Base-by-base conservation (phyloP, 1,284 basidiomycete species). In the Phellinidium pouzarii region DNA sequence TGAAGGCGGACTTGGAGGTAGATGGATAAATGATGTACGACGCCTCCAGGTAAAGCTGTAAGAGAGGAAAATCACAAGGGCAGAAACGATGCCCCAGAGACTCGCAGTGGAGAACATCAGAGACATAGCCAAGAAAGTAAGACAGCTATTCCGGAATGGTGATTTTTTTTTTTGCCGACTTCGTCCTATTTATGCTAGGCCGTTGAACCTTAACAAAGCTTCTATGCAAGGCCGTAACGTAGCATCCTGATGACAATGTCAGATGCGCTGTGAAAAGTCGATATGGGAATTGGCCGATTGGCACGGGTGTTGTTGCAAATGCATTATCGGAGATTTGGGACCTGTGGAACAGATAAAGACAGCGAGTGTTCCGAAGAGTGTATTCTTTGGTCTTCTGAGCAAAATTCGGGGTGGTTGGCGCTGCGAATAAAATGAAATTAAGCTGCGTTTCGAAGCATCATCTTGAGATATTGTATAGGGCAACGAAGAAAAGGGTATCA, bases 1-100 rank as follows among this genome's bases (percentile, higher is more conserved):
- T 14, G 61, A 57, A n/a, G 36, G 61, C 1, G 66, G 68, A 25
- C 66, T 64, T 2, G 66, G 67, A 7, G 68, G 66, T 17, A 46
- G 8, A 40, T 17, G 37, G 37, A 11, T 20, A 17, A 7, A 40
- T 17, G n/a, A 8, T 40, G n/a, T 17, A 2, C 37, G 7, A 40
- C 4, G 37, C 19, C 37, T n/a, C 37, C 37, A 40, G 37, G 19
- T 8, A 40, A 20, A n/a, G 3, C 7, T 17, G 19, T n/a, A 40
- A 20, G 37, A 2, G 14, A 40, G 7, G n/a, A 11, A 40, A 2
- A 40, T 1, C 8, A 17, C n/a, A 20, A 40, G 19, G 19, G 19
- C 37, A 40, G 37, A 11, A 20, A 40, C 14, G 19, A 19, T 40
- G n/a, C 8, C 7, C 19, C 5, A 19, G 37, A 40, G 37, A 31